phyloP scores from a whole-genome alignment of 2,329 filamentous ascomycete genomes.

The Phoma sp. region DNA sequence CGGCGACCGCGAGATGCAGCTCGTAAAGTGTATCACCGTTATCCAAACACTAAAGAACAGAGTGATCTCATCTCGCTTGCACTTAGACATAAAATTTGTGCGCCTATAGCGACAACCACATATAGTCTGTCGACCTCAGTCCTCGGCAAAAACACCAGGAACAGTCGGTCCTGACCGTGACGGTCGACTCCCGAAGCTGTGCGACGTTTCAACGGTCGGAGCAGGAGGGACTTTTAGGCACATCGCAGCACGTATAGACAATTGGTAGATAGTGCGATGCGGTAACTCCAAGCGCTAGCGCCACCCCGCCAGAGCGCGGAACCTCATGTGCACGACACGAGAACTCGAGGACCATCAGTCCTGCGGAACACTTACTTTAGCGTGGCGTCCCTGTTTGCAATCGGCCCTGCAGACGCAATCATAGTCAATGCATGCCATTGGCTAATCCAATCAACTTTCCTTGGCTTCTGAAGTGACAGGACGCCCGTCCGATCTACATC shows the following conservation, averaged over 20 bases:
- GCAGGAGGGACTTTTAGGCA: neutral
- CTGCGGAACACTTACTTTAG: conserved; percentile 20
- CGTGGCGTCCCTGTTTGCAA: conserved; percentile 14
- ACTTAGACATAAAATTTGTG: neutral
- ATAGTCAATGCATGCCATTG: conserved; percentile 2
- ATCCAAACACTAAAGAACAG: neutral
- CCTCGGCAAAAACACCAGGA: neutral
- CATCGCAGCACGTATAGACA: neutral
- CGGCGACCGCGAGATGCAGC: conserved; percentile 21
- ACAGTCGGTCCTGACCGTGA: neutral
- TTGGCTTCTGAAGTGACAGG: conserved; percentile 12
- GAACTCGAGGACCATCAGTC: conserved; percentile 5
- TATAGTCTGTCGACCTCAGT: neutral
- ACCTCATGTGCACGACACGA: conserved; percentile 1
- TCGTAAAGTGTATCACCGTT: neutral
- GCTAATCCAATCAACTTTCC: neutral
- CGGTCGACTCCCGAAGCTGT: neutral
- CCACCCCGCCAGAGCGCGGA: conserved; percentile 6
- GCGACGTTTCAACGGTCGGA: neutral
- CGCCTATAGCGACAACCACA: neutral
- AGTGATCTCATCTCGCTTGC: neutral
- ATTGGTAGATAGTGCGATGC: neutral
- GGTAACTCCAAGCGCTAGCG: conserved; percentile 6
- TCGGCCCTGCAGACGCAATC: conserved; percentile 20
- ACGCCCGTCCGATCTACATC: conserved; percentile 17